Evolutionary conservation across 73 alveolate species (phyloP), one percentile per base, ranked within the genome.

Genomic region (Blepharisma japonicum): DNA sequence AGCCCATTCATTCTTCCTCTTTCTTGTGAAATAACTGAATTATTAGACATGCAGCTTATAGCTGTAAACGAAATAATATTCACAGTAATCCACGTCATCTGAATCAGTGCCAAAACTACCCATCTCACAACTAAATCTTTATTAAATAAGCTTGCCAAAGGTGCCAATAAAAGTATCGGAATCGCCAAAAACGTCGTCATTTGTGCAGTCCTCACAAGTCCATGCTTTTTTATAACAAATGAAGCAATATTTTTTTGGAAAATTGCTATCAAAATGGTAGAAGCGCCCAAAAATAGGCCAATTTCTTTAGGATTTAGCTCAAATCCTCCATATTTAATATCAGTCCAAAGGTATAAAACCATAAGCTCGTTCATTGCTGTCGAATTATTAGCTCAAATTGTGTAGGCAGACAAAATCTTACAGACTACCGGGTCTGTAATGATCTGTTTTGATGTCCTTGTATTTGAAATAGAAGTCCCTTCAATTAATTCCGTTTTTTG

Each of bases 241-340:
- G 14, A 14, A 61, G 14, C 14, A 1, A 61, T 18, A 61, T 18
- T 8, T 39, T 25, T n/a, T 9, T 14, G 18, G 4, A 14, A 61
- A 61, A 14, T 18, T 11, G 23, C 23, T 8, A 8, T 14, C 11
- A 61, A 18, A 14, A n/a, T 14, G 23, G 18, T 61, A 9, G 74
- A 14, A 18, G 23, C 23, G 11, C 47, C 74, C 2, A 39, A 61
- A n/a, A 61, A 14, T 61, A 39, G 14, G 14, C 74, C 74, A 14
- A 61, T 61, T 61, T 61, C 74, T 9, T 25, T 39, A 0, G 74
- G 38, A 8, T n/a, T 61, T 14, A 61, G 23, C 46, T 61, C 74
- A 61, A 61, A 61, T 14, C 74, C 74, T 25, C 74, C 74, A 61
- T 61, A 14, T 61, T 61, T 25, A 14, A 20, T 61, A 2, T 61